These are phyloP conservation scores for Ambrosiella cleistominuta DNA, from an alignment of 2,329 filamentous ascomycete species.

Conservation along the genomic window DNA sequence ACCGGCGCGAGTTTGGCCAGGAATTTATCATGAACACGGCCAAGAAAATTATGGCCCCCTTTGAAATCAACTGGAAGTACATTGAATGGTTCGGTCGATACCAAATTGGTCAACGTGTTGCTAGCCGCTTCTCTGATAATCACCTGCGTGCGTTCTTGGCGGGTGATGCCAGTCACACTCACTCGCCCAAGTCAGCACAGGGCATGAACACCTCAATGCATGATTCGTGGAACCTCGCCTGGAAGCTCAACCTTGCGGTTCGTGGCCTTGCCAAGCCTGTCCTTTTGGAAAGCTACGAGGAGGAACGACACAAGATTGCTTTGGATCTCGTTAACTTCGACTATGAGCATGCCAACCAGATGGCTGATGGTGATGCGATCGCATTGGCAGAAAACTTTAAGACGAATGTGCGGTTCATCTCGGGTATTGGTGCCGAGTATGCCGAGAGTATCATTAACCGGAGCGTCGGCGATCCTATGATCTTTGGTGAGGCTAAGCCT, in stretches of 20 bases:
- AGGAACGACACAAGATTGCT: conserved; percentile 44
- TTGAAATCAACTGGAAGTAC: conserved; percentile 38
- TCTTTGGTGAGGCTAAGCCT: conserved; percentile 32
- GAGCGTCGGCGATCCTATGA: conserved; percentile 22
- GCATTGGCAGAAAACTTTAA: conserved; percentile 51
- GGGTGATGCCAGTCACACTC: conserved; percentile 54
- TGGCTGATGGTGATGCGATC: conserved; percentile 42
- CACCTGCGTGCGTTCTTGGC: conserved; percentile 47
- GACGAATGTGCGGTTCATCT: conserved; percentile 56
- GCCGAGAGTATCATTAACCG: conserved; percentile 33
- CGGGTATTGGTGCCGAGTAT: conserved; percentile 50
- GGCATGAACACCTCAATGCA: conserved; percentile 46
- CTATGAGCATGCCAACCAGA: conserved; percentile 38
- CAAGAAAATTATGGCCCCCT: conserved; percentile 41
- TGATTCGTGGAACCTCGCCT: conserved; percentile 43
- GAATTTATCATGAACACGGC: conserved; percentile 56
- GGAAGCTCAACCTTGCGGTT: conserved; percentile 34
- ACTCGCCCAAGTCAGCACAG: conserved; percentile 55
- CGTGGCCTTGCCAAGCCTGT: conserved; percentile 36
- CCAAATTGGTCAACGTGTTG: conserved; percentile 53
- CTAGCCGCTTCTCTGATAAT: conserved; percentile 48
- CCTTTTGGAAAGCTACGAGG: conserved; percentile 43
- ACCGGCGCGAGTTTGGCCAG: conserved; percentile 31
- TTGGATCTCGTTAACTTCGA: conserved; percentile 42
- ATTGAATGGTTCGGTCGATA: conserved; percentile 58